phyloP scores from a whole-genome alignment of 2,329 filamentous ascomycete species.

The Fragosphaeria purpurea region DNA sequence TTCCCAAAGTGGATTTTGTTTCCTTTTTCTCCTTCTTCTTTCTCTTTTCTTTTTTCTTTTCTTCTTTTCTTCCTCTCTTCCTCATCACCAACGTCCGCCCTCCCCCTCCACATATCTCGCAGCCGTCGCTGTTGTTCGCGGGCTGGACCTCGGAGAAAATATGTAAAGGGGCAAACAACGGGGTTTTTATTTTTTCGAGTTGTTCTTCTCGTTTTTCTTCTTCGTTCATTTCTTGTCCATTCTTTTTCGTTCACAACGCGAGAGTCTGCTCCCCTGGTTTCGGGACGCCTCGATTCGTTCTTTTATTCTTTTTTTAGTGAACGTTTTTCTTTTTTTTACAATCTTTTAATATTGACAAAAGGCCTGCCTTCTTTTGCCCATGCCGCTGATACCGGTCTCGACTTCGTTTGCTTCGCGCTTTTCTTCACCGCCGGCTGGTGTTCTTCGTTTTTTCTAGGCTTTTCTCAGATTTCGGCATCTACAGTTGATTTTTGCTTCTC shows the following conservation, averaged over 20 bases:
- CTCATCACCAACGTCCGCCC: background rate
- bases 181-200: background rate
- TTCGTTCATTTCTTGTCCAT: background rate
- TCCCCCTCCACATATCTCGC: too few relatives aligned
- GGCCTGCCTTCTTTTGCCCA: too few relatives aligned
- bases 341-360: background rate
- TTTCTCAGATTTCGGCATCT: background rate
- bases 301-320: background rate
- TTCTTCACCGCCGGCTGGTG: too few relatives aligned
- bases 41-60: background rate
- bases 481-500: too few relatives aligned
- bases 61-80: background rate
- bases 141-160: constrained; percentile 2
- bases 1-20: constrained; percentile 3
- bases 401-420: too few relatives aligned
- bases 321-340: background rate
- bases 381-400: too few relatives aligned
- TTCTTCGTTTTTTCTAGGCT: constrained; percentile 1
- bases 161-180: background rate
- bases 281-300: constrained; percentile 8
- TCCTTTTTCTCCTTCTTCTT: constrained; percentile 3
- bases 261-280: constrained; percentile 12
- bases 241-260: constrained; percentile 7
- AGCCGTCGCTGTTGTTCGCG: background rate
- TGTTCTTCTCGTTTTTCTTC: background rate